Evolutionary conservation across 1,284 basidiomycete genomes (phyloP), one percentile per base, ranked within the genome.

Genomic region (Moesziomyces sp.): DNA sequence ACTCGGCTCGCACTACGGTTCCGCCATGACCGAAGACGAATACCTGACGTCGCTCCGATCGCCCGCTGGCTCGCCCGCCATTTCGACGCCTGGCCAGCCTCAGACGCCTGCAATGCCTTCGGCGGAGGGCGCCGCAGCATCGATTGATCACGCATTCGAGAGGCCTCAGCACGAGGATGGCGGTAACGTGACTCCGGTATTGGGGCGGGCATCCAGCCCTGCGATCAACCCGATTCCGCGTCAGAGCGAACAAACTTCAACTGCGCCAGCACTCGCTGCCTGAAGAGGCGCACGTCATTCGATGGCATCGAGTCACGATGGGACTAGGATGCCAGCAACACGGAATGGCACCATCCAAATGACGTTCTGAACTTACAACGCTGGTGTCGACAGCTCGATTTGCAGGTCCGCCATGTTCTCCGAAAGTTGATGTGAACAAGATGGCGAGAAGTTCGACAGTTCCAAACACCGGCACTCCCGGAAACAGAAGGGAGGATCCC

Each of bases 1-100:
- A 16, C 52, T 72, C 9, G 50, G 48, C 14, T 19, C 52, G 34
- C 53, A 47, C 8, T 69, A 53, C 23, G 71, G 61, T 11, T 34
- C 56, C 11, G 52, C 64, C 16, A 54, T 72, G 56, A 58, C 67
- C 1, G 74, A 76, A 43, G 69, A 73, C 42, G 74, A 76, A 30
- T 76, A 76, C 24, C 57, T 76, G 19, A 66, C 47, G 6, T 65
- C 70, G 34, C 51, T 76, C 0, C 58, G 57, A 38, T 76, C 74
- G 9, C 69, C 74, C 10, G 66, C 49, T 13, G 58, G 57, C 23
- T 76, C 74, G 5, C 58, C 74, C 3, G 74, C 62, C 21, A 52
- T 69, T 11, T 67, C 72, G 19, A 70, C 72, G 21, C 67, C 59
- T 3, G 65, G 61, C 3, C 50, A 57, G n/a, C 53, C 50, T 30